Evolutionary conservation across 306 rosid genomes (phyloP).

Genomic region (Pterocarpus macrocarpus): DNA sequence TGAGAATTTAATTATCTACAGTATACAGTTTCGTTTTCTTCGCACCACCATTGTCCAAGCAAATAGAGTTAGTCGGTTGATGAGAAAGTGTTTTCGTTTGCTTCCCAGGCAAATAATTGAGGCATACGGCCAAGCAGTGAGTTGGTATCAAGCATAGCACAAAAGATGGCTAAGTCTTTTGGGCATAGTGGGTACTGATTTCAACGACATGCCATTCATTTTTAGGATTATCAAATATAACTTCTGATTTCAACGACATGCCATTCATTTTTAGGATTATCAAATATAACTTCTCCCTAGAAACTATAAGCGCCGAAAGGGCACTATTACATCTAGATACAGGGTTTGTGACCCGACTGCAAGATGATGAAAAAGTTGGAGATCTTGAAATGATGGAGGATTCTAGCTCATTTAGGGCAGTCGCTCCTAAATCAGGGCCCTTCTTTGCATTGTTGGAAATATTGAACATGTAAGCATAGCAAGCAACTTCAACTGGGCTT

Average conservation of each 20-base stretch:
- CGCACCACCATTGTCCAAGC: too few relatives aligned
- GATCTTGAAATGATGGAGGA: constrained; percentile 57
- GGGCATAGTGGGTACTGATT: constrained; percentile 37
- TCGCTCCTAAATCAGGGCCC: constrained; percentile 51
- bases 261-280: constrained; percentile 55
- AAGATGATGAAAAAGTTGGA: constrained; percentile 62
- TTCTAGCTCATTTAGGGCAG: constrained; percentile 38
- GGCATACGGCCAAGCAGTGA: constrained; percentile 48
- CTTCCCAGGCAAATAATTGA: background rate
- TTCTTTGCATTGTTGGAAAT: constrained; percentile 57
- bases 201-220: constrained; percentile 52
- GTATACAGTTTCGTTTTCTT: too few relatives aligned
- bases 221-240: constrained; percentile 61
- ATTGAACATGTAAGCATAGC: constrained; percentile 48
- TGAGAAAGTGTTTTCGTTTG: background rate
- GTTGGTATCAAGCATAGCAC: constrained; percentile 37
- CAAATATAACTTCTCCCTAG: constrained; percentile 54
- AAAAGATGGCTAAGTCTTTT: constrained; percentile 49
- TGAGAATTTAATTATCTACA: too few relatives aligned
- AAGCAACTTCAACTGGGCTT: background rate
- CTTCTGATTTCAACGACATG: too few relatives aligned
- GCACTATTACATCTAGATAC: constrained; percentile 53
- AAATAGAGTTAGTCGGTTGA: too few relatives aligned
- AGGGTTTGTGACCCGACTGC: constrained; percentile 61
- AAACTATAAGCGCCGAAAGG: constrained; percentile 47